These are phyloP conservation scores for Peronospora destructor DNA, from an alignment of 352 stramenopile species.

Conservation along the genomic window DNA sequence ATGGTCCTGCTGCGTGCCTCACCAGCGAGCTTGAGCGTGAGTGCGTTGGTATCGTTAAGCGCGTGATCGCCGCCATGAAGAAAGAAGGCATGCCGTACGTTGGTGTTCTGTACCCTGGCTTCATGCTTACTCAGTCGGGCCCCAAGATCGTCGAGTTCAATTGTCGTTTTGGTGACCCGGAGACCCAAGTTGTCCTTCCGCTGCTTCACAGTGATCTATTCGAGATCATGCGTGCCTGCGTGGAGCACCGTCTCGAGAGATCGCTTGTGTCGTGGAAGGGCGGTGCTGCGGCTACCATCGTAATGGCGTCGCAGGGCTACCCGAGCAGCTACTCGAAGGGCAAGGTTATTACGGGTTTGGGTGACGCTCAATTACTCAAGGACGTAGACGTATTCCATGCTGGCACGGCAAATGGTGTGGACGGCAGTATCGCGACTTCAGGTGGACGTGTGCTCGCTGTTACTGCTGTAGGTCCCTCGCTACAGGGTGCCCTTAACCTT, in stretches of 20 bases:
- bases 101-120: constrained; percentile 97
- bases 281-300: constrained; percentile 91
- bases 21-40: constrained; percentile 88
- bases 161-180: constrained; percentile 98
- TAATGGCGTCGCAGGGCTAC: constrained; percentile 96
- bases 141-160: constrained; percentile 99
- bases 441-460: constrained; percentile 97
- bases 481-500: constrained; percentile 87
- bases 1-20: constrained; percentile 94
- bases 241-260: constrained; percentile 86
- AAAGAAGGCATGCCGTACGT: constrained; percentile 96
- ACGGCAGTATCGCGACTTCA: constrained; percentile 81
- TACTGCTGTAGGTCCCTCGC: constrained; percentile 85
- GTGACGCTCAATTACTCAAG: constrained; percentile 72
- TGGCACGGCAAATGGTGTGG: constrained; percentile 84
- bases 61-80: constrained; percentile 75
- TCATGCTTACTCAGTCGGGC: constrained; percentile 91
- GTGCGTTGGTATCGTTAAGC: constrained; percentile 85
- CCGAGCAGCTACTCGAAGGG: constrained; percentile 98
- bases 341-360: constrained; percentile 90
- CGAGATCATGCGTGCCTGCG: constrained; percentile 95
- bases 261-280: constrained; percentile 88
- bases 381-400: constrained; percentile 98
- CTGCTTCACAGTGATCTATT: constrained; percentile 97
- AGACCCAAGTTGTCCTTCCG: constrained; percentile 97